Conservation (phyloP, 1,284 basidiomycete species). For the Marasmius tenuissimus region DNA sequence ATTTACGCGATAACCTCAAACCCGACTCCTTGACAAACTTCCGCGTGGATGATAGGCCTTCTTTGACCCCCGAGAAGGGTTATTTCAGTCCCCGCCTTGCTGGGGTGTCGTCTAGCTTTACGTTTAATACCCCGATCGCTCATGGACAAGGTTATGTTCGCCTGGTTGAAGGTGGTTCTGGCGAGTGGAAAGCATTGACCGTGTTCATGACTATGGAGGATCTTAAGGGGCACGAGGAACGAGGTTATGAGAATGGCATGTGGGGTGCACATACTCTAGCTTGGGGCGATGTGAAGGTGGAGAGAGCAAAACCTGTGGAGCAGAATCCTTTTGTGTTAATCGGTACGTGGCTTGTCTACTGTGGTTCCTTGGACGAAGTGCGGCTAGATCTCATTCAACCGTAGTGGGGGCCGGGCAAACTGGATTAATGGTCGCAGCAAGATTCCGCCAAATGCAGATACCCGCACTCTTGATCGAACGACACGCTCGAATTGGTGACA, state of each 20-base stretch:
- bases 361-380: background rate
- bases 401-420: slow-evolving; percentile 56
- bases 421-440: slow-evolving; percentile 52
- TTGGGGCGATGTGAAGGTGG: slow-evolving; percentile 29
- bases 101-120: slow-evolving; percentile 35
- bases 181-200: slow-evolving; percentile 31
- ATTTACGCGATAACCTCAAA: slow-evolving; percentile 24
- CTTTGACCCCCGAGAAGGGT: slow-evolving; percentile 25
- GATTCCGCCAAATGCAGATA: slow-evolving; percentile 52
- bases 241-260: slow-evolving; percentile 25
- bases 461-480: slow-evolving; percentile 48
- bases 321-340: slow-evolving; percentile 35
- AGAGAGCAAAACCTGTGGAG: slow-evolving; percentile 26
- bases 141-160: slow-evolving; percentile 37
- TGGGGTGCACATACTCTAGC: slow-evolving; percentile 31
- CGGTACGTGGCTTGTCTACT: slow-evolving; percentile 16
- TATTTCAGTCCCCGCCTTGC: slow-evolving; percentile 17
- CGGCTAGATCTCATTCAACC: background rate
- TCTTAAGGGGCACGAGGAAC: slow-evolving; percentile 35
- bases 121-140: slow-evolving; percentile 37
- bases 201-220: slow-evolving; percentile 29
- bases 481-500: slow-evolving; percentile 48
- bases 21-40: slow-evolving; percentile 25
- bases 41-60: slow-evolving; percentile 25
- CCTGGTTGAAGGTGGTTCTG: slow-evolving; percentile 25